phyloP scores from a whole-genome alignment of 768 basidiomycete genomes.

The Serendipita sp. region DNA sequence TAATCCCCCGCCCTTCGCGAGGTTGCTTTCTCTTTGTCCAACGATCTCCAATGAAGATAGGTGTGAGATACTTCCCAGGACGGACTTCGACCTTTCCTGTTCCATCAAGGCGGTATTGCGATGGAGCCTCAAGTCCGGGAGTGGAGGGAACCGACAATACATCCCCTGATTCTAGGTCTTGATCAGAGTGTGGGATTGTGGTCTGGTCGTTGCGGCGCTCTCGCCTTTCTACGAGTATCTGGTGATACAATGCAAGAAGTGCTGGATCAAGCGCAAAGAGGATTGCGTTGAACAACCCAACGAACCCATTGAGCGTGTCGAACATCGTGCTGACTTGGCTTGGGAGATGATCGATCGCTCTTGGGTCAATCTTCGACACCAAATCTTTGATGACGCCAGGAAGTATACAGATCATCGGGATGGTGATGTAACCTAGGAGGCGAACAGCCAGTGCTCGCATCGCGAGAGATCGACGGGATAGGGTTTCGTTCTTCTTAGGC shows the following conservation, averaged over 20 bases:
- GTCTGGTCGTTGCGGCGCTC: not conserved
- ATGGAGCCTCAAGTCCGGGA: not conserved
- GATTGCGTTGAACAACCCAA: constrained; percentile 1
- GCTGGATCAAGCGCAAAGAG: not conserved
- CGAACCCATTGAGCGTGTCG: constrained; percentile 2
- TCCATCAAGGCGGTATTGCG: not conserved
- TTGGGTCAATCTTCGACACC: constrained; percentile 1
- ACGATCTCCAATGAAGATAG: not conserved
- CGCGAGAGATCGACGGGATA: constrained; percentile 1
- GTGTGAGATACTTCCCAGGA: not conserved
- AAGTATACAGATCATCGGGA: constrained; percentile 6
- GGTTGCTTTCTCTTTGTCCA: not conserved
- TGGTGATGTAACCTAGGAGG: constrained; percentile 7
- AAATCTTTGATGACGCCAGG: constrained; percentile 7
- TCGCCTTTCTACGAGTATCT: not conserved
- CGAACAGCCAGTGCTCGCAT: constrained; percentile 7
- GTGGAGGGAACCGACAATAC: not conserved
- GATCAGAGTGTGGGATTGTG: not conserved
- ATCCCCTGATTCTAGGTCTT: not conserved
- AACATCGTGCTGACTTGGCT: not conserved
- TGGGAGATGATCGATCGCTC: not conserved
- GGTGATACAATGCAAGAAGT: not conserved
- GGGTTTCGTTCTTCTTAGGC: not conserved
- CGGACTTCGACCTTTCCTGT: not conserved
- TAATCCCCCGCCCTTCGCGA: not conserved